A percentile compares a stretch with the other conserved stretches of the same genome.
These are phyloP conservation scores for Macadamia tetraphylla DNA, from an alignment of 164 flowering plant species.

Conservation along the genomic window DNA sequence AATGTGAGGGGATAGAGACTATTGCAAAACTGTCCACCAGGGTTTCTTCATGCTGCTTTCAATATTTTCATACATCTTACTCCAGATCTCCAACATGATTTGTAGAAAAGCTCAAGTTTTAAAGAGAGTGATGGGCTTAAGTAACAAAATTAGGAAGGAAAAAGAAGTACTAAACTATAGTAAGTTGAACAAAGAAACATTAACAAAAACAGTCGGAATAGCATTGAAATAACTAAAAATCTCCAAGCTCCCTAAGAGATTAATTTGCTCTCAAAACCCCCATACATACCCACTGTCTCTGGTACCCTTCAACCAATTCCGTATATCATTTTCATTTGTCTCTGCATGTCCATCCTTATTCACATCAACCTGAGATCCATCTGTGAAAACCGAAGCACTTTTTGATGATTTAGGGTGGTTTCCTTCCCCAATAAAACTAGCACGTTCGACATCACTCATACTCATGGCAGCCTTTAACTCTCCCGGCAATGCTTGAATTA, in stretches of 20 bases:
- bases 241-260: not conserved
- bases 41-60: no score
- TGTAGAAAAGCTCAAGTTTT: no score
- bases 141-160: not conserved
- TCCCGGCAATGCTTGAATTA: constrained; percentile 58
- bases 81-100: no score
- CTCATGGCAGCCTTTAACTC: constrained; percentile 75
- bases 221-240: not conserved
- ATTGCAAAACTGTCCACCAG: no score
- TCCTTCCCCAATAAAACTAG: constrained; percentile 76
- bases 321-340: constrained; percentile 68
- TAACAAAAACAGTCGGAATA: not conserved
- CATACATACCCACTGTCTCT: constrained; percentile 92
- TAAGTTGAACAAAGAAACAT: no score
- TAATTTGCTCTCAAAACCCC: not conserved
- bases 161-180: not conserved
- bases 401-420: constrained; percentile 48
- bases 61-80: no score
- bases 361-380: constrained; percentile 47
- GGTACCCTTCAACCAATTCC: constrained; percentile 93
- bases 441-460: constrained; percentile 65
- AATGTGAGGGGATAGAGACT: no score
- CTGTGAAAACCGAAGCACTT: constrained; percentile 41
- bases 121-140: not conserved
- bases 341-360: constrained; percentile 50